Percentiles rank a stretch among this genome's conserved stretches.
These are phyloP conservation scores for Ophiocordyceps camponoti-leonardi DNA, from an alignment of 2,329 filamentous ascomycete species.

Conservation along the genomic window DNA sequence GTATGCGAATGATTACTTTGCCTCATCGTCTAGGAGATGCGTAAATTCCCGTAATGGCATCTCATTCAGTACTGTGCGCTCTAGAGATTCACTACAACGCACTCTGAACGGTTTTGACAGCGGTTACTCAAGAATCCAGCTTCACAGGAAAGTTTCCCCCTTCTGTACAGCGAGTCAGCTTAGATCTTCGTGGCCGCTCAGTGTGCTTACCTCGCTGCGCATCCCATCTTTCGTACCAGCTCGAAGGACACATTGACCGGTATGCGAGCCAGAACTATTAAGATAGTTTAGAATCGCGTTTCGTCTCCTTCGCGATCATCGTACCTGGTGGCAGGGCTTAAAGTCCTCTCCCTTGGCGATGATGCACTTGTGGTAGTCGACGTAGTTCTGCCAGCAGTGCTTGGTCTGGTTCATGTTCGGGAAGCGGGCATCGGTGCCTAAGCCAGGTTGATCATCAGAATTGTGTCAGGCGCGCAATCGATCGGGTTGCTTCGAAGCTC, in stretches of 20 bases:
- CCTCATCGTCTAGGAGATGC: too few species aligned
- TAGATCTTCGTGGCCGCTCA: not conserved
- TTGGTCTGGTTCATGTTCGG: slow-evolving; percentile 97
- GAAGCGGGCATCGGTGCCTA: slow-evolving; percentile 97
- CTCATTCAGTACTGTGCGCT: not conserved
- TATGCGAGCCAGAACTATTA: slow-evolving; percentile 90
- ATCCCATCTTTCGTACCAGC: slow-evolving; percentile 91
- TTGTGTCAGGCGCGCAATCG: slow-evolving; percentile 1
- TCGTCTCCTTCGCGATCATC: slow-evolving; percentile 14
- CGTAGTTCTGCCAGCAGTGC: slow-evolving; percentile 99
- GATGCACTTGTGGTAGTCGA: slow-evolving; percentile 99
- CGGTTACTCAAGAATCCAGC: slow-evolving; percentile 34
- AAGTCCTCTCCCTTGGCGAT: slow-evolving; percentile 97
- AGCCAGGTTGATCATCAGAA: slow-evolving; percentile 3
- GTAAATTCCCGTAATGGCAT: not conserved
- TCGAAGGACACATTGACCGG: slow-evolving; percentile 90
- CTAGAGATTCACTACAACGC: not conserved
- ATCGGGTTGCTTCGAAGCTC: slow-evolving; percentile 12
- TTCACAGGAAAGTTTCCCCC: slow-evolving; percentile 51
- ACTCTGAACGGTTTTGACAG: not conserved
- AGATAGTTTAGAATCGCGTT: not conserved
- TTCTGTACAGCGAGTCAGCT: slow-evolving; percentile 24
- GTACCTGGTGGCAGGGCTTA: slow-evolving; percentile 88
- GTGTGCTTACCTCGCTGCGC: slow-evolving; percentile 70
- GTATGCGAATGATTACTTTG: too few species aligned